Conservation (phyloP, 345 rosid species). For the Cardamine resedifolia region DNA sequence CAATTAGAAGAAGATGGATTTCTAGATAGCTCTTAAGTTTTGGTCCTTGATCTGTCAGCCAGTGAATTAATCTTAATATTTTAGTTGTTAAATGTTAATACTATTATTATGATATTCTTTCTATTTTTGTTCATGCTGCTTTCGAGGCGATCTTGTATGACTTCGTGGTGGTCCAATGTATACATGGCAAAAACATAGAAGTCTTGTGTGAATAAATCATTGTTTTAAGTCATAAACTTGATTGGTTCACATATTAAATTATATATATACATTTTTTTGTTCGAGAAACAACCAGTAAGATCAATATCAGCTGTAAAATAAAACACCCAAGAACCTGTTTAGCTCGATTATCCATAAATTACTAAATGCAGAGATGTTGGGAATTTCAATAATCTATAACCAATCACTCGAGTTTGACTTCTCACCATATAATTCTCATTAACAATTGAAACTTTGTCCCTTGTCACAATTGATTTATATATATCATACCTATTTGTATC, state of each 20-base stretch:
- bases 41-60: conserved; percentile 26
- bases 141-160: conserved; percentile 27
- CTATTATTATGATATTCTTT: conserved; percentile 5
- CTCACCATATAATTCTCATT: not conserved
- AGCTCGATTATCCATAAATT: not conserved
- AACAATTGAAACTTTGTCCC: not conserved
- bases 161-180: conserved; percentile 33
- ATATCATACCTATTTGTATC: not conserved
- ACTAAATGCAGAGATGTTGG: conserved; percentile 14
- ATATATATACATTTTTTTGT: not conserved
- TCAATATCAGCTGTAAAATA: conserved; percentile 11
- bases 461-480: not conserved
- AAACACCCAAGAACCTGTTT: not conserved
- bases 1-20: conserved; percentile 27
- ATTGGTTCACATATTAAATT: conserved; percentile 14
- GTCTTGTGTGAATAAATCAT: conserved; percentile 19
- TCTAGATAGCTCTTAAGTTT: conserved; percentile 31
- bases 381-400: not conserved
- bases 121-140: conserved; percentile 26
- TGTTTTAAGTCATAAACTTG: not conserved
- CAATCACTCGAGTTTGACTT: conserved; percentile 15
- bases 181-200: conserved; percentile 33
- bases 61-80: conserved; percentile 1
- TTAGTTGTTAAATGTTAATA: not conserved
- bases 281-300: conserved; percentile 30